A percentile compares a stretch with the other conserved stretches of the same genome.
Evolutionary conservation across 2,329 filamentous ascomycete species (phyloP).

Genomic region (Cryphonectria radicalis): DNA sequence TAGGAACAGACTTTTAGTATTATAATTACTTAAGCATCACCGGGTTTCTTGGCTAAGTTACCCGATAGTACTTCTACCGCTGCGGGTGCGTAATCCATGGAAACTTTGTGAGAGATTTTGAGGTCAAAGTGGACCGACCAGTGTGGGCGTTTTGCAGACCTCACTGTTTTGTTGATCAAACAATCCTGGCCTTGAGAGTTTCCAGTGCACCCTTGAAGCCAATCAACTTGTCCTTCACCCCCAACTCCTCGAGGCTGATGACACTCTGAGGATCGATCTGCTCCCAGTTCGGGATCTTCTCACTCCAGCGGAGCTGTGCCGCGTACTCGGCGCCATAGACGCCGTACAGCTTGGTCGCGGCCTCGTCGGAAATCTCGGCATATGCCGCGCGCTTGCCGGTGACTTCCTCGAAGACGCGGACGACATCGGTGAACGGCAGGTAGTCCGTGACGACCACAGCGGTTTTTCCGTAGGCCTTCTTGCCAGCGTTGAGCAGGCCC

Average conservation of each 20-base stretch:
- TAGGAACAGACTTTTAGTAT: too few relatives aligned
- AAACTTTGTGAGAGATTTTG: too few relatives aligned
- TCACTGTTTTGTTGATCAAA: not conserved
- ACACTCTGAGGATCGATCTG: not conserved
- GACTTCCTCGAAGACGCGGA: slow-evolving; percentile 1
- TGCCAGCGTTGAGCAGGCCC: not conserved
- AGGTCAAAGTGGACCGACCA: too few relatives aligned
- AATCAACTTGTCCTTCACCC: not conserved
- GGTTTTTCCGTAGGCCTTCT: too few relatives aligned
- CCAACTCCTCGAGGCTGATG: not conserved
- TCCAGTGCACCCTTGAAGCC: not conserved
- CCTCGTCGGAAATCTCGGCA: not conserved
- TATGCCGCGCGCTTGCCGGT: not conserved
- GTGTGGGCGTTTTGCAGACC: too few relatives aligned
- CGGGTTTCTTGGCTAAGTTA: too few relatives aligned
- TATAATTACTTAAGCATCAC: too few relatives aligned
- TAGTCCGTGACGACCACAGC: not conserved
- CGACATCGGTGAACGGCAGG: not conserved
- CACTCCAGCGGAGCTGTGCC: not conserved
- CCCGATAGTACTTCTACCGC: too few relatives aligned
- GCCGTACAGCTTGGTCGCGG: not conserved
- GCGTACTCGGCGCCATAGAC: not conserved
- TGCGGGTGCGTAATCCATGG: too few relatives aligned
- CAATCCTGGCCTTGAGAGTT: not conserved
- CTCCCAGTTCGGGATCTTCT: not conserved